A percentile compares a stretch with the other conserved stretches of the same genome.
These are phyloP conservation scores for Pulicaria dysenterica DNA, from an alignment of 129 eudicot genomes.

Conservation along the genomic window DNA sequence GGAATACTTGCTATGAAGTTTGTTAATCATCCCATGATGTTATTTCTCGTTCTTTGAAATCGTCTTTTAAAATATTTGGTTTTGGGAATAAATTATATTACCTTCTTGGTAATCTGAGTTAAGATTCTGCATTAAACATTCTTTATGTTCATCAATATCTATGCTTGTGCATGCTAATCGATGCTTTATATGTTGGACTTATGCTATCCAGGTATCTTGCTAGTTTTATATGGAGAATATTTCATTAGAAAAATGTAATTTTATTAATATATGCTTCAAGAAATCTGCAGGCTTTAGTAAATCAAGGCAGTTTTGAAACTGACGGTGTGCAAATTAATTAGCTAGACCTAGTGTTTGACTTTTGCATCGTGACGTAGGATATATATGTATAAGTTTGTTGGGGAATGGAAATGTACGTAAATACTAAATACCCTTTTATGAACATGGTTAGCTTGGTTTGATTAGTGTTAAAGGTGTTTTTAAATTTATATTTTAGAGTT, in stretches of 20 bases:
- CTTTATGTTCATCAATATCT: slow-evolving; percentile 37
- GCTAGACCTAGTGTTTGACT: slow-evolving; percentile 30
- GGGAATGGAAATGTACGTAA: no score
- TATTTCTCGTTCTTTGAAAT: slow-evolving; percentile 9
- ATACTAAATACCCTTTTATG: no score
- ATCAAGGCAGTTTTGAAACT: slow-evolving; percentile 13
- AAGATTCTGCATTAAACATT: slow-evolving; percentile 43
- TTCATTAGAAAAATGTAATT: not conserved
- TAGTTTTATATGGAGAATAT: slow-evolving; percentile 8
- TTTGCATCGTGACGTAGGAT: not conserved
- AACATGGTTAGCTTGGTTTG: no score
- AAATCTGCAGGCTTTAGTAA: not conserved
- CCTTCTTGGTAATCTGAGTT: slow-evolving; percentile 36
- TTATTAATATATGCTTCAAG: not conserved
- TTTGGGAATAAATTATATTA: slow-evolving; percentile 28
- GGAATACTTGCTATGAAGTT: not conserved
- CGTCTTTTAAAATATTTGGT: slow-evolving; percentile 16
- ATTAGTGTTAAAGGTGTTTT: no score
- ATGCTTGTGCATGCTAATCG: slow-evolving; percentile 38
- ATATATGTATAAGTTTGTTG: no score
- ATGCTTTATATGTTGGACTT: slow-evolving; percentile 35
- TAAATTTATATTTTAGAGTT: no score
- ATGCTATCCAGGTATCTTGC: slow-evolving; percentile 38
- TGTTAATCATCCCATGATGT: slow-evolving; percentile 11
- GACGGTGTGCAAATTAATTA: not conserved